Base-by-base conservation (phyloP, 2,329 filamentous ascomycete species). In the Claviceps sp. region DNA sequence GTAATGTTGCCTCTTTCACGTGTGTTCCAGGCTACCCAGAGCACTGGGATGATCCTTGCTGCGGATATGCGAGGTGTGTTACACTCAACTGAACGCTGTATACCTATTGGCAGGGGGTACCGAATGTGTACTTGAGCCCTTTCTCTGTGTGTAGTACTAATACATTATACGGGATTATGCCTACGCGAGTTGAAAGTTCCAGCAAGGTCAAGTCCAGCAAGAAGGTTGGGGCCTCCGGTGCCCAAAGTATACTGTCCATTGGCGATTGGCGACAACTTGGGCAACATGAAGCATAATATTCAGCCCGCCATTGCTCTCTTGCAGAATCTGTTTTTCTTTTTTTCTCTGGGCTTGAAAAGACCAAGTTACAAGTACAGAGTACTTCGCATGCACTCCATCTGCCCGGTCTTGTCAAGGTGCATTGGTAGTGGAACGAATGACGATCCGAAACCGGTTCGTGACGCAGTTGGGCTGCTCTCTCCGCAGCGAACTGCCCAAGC, bases 11-110 rank as follows among this genome's bases (percentile, higher is more conserved):
- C 38, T 50, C 40, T 9, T 30, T 30, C 48, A 37, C 43, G 43
- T 24, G 43, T 30, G 20, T 16, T 46, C 20, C 22, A 46, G 37
- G 20, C 34, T 47, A 50, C 46, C 42, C 41, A 40, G 42, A 50
- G 49, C 42, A 20, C 49, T 13, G 49, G 49, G 49, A 50, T 50
- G 40, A 40, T 37, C 49, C 43, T 40, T n/a, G 49, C 30, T 26
- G 30, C 20, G 18, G 30, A 46, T 40, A 38, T 50, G 42, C 30
- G 22, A 50, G 34, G 49, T 44, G 43, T 22, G 50, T 51, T 37
- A 44, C 50, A 47, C 34, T 38, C 37, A 34, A 47, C 50, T 41
- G 37, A 38, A 26, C 14, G 42, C 42, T 38, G 48, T 50, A 37
- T 24, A 16, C 3, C n/a, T 26, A 20, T 37, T 24, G 40, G 22